phyloP scores from a whole-genome alignment of 2,329 filamentous ascomycete genomes.

The Monilinia vaccinii-corymbosi region DNA sequence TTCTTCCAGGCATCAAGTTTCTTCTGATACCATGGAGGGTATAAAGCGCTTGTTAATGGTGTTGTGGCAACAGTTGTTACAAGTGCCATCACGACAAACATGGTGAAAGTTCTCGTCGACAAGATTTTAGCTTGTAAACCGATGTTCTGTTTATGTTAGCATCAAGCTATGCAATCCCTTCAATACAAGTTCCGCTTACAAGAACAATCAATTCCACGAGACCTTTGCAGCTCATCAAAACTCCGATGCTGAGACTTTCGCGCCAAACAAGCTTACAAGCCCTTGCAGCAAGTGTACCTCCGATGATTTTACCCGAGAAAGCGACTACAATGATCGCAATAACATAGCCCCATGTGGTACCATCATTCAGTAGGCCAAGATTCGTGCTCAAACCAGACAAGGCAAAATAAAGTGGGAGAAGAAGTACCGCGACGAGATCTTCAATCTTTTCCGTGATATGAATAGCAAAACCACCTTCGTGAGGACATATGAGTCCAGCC shows the following conservation, averaged over 20 bases:
- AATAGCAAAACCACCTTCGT: constrained; percentile 83
- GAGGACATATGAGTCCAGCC: constrained; percentile 80
- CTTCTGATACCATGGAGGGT: constrained; percentile 68
- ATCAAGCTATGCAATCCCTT: background rate
- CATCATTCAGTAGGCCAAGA: constrained; percentile 71
- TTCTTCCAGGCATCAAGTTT: constrained; percentile 67
- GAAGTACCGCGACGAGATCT: constrained; percentile 74
- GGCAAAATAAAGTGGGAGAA: constrained; percentile 88
- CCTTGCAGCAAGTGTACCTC: constrained; percentile 70
- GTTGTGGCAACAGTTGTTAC: constrained; percentile 80
- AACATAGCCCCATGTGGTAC: constrained; percentile 84
- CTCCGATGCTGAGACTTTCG: constrained; percentile 79
- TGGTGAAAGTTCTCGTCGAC: constrained; percentile 75
- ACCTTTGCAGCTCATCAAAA: constrained; percentile 94
- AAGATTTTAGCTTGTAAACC: constrained; percentile 77
- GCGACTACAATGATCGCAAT: constrained; percentile 73
- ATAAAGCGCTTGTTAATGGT: constrained; percentile 62
- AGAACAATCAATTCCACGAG: constrained; percentile 91
- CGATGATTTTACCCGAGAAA: constrained; percentile 76
- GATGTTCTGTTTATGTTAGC: constrained; percentile 48
- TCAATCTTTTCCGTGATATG: constrained; percentile 91
- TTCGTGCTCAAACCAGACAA: constrained; percentile 85
- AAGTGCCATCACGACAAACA: constrained; percentile 90
- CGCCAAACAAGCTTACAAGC: constrained; percentile 76
- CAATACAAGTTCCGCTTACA: constrained; percentile 41